Base-by-base conservation (phyloP, 352 stramenopile species). In the Pythium monospermum region DNA sequence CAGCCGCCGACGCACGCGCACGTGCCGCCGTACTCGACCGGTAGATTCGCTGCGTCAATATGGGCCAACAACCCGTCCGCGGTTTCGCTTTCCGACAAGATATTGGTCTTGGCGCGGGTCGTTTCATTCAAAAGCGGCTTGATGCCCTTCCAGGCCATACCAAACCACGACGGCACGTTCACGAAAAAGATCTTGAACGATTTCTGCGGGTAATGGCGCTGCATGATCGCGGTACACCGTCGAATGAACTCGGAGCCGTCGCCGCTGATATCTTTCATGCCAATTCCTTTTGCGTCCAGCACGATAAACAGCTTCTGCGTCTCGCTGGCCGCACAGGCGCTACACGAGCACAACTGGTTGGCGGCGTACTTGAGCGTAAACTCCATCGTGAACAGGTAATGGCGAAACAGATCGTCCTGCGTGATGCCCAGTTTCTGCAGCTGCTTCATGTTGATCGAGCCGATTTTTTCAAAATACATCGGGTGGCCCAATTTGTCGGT, bases 181-280 rank as follows among this genome's bases (percentile, higher is more conserved):
- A 97, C 68, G 37, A 97, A 79, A 53, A 96, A 95, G 49, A 97
- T 96, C 62, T 95, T 95, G 71, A 82, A 87, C 36, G 81, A 95
- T 5, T 82, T 72, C 64, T 96, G 83, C 16, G 84, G 82, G 46
- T 96, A 96, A 62, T 96, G 83, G 11, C 68, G 68, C 55, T 92
- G 80, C 72, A 96, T 91, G 50, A 84, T 76, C n/a, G 81, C 75
- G 1, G 81, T 87, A 44, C 78, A 88, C n/a, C 68, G 60, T 7
- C 82, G 73, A 7, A 95, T 75, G 53, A 94, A 96, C 53, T 94
- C 83, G 30, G 86, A 76, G n/a, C 64, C 64, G 8, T 94, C 83
- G 0, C 80, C 83, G 6, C 72, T 72, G 47, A 94, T 69, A 41
- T 94, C 80, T 21, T 69, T 63, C 75, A 91, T 91, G 4, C 83